These are phyloP conservation scores for Trichosporon asahii DNA, from an alignment of 1,284 basidiomycete species.

Conservation along the genomic window DNA sequence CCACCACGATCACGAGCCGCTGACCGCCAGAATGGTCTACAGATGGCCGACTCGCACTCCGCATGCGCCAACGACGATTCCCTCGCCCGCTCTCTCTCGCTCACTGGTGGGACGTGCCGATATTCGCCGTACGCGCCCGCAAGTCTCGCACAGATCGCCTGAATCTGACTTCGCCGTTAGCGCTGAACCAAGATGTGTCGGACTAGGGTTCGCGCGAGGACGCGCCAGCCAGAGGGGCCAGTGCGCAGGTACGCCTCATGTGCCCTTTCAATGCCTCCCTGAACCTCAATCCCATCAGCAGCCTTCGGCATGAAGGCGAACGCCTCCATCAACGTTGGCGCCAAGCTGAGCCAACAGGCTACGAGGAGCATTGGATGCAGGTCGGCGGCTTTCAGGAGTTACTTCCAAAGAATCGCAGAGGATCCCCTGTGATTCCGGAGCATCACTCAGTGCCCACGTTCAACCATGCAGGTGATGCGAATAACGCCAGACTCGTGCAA, in stretches of 20 bases:
- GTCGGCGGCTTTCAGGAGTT: background rate
- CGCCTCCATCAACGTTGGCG: background rate
- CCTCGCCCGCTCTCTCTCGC: background rate
- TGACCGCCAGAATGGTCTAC: background rate
- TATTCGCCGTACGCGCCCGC: background rate
- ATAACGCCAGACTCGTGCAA: background rate
- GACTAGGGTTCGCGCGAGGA: background rate
- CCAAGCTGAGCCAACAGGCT: background rate
- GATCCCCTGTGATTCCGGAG: background rate
- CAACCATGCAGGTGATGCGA: background rate
- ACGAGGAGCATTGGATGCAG: background rate
- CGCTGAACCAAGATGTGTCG: background rate
- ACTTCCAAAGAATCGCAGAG: background rate
- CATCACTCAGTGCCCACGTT: background rate
- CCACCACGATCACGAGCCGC: background rate
- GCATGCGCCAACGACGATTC: too few species aligned
- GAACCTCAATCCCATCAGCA: background rate
- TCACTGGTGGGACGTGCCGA: background rate
- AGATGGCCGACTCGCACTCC: background rate
- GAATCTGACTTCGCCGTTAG: background rate
- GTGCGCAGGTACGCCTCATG: background rate
- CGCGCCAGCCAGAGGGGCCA: conserved; percentile 3
- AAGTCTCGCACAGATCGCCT: background rate
- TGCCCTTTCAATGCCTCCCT: background rate
- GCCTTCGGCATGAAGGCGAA: background rate